These are phyloP conservation scores for Picochlorum sp. DNA, from an alignment of 139 green algal genomes.

Conservation along the genomic window DNA sequence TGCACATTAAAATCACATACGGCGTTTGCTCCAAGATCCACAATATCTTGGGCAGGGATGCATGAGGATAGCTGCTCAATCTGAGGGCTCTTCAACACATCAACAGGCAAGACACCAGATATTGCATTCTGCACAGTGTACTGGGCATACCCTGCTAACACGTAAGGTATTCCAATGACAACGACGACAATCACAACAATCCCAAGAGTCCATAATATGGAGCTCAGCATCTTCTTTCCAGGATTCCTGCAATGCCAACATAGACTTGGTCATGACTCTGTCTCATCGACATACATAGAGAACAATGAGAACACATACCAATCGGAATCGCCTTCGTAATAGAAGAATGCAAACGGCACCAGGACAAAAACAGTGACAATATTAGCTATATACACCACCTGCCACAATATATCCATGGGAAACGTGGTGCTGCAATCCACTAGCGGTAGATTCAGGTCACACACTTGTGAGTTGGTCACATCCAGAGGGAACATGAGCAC, in stretches of 20 bases:
- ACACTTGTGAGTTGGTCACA: slow-evolving; percentile 80
- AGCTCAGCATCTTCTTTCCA: slow-evolving; percentile 26
- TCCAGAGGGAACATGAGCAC: slow-evolving; percentile 92
- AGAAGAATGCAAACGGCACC: slow-evolving; percentile 93
- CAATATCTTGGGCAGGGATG: background rate
- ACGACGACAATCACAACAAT: slow-evolving; percentile 42
- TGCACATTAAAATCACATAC: background rate
- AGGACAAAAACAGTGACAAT: slow-evolving; percentile 72
- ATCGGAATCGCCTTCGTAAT: slow-evolving; percentile 91
- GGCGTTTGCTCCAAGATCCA: background rate
- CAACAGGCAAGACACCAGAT: slow-evolving; percentile 57
- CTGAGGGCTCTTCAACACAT: background rate
- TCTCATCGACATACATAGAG: background rate
- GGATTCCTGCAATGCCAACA: background rate
- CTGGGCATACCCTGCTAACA: slow-evolving; percentile 78
- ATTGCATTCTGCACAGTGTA: slow-evolving; percentile 70
- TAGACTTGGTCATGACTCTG: background rate
- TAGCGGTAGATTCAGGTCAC: slow-evolving; percentile 47
- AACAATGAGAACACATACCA: slow-evolving; percentile 40
- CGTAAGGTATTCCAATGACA: slow-evolving; percentile 66
- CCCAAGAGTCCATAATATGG: slow-evolving; percentile 44
- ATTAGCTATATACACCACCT: slow-evolving; percentile 71
- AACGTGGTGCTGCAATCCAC: slow-evolving; percentile 73
- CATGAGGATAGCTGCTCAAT: background rate
- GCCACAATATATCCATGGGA: slow-evolving; percentile 86